Conservation (phyloP, 306 rosid species). For the Amphicarpaea edgeworthii region DNA sequence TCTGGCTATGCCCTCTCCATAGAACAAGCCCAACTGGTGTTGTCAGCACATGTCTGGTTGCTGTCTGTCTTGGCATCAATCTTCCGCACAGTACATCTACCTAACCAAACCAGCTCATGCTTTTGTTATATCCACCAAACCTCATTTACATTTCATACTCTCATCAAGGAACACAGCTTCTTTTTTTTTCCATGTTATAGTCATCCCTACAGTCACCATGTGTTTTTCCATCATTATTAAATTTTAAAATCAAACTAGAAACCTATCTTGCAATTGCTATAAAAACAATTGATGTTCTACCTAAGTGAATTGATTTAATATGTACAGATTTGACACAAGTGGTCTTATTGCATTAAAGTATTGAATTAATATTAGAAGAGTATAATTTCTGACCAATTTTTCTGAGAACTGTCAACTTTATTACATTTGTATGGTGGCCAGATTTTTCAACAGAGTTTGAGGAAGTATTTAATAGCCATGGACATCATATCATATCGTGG, state of each 20-base stretch:
- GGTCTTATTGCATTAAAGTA: conserved; percentile 2
- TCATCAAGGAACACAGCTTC: conserved; percentile 2
- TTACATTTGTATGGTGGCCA: conserved; percentile 8
- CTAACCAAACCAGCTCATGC: conserved; percentile 38
- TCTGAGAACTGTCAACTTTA: neutral
- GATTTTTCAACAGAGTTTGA: conserved; percentile 15
- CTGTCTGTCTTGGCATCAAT: conserved; percentile 37
- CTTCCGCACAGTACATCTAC: conserved; percentile 10
- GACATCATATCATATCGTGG: conserved; percentile 14
- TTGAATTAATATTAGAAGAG: conserved; percentile 15
- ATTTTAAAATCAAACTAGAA: neutral
- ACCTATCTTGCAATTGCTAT: neutral
- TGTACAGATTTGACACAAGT: neutral
- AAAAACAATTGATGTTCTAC: neutral
- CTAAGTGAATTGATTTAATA: neutral
- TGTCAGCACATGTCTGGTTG: conserved; percentile 42
- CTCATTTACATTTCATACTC: conserved; percentile 22
- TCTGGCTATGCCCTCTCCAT: neutral
- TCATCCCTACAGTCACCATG: neutral
- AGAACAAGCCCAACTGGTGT: conserved; percentile 41
- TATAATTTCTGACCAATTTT: conserved; percentile 31
- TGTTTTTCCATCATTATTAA: neutral
- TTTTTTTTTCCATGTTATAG: neutral
- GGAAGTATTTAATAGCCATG: conserved; percentile 24
- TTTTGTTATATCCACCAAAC: conserved; percentile 43